Evolutionary conservation across 2,329 filamentous ascomycete genomes (phyloP).

Genomic region (Sordariomycetes sp.): DNA sequence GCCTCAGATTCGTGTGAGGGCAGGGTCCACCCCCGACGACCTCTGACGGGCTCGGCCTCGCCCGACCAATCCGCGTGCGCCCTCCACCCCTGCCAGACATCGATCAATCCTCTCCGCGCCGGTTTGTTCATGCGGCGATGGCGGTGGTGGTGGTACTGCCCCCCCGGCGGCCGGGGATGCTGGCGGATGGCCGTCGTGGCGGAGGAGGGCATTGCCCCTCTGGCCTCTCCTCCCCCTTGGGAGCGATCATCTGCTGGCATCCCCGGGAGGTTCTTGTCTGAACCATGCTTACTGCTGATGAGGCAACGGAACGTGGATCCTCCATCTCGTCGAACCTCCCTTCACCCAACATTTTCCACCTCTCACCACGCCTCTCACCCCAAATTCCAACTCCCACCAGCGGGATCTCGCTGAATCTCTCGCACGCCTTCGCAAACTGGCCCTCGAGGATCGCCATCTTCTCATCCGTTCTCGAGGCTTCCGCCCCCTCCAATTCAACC

Average conservation of each 20-base stretch:
- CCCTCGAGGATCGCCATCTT: neutral
- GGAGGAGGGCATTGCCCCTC: too few species aligned
- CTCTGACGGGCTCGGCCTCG: neutral
- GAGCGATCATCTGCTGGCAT: neutral
- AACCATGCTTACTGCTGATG: constrained; percentile 5
- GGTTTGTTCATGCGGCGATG: constrained; percentile 1
- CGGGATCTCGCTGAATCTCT: neutral
- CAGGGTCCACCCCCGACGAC: neutral
- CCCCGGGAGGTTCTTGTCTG: neutral
- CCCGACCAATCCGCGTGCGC: neutral
- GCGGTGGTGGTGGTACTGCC: neutral
- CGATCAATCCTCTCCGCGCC: neutral
- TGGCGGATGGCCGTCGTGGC: neutral
- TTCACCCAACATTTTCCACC: neutral
- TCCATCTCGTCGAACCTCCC: neutral
- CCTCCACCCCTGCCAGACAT: neutral
- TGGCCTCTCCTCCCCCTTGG: too few species aligned
- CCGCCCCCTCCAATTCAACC: constrained; percentile 3
- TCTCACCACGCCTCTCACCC: neutral
- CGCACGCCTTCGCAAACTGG: too few species aligned
- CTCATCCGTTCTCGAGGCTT: neutral
- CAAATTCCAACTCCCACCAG: neutral
- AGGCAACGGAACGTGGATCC: constrained; percentile 4
- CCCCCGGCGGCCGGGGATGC: neutral
- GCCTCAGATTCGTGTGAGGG: constrained; percentile 5